Percentiles rank a stretch among this genome's conserved stretches.
Conservation (phyloP, 306 rosid species). For the Prunus fruticosa region DNA sequence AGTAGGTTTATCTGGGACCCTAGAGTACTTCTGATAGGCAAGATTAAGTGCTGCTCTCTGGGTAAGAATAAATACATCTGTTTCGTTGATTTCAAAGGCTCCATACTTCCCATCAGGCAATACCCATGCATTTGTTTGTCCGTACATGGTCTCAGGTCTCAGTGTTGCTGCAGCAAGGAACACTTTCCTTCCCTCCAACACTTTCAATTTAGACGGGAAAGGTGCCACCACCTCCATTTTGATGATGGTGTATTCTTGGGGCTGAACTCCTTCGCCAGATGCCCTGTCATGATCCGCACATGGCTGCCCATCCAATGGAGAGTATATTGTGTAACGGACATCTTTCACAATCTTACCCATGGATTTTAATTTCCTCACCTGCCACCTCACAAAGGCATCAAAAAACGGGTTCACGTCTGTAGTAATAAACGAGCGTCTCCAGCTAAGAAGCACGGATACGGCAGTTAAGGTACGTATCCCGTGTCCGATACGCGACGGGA, state of each 20-base stretch:
- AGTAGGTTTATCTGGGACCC: conserved; percentile 65
- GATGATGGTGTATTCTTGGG: conserved; percentile 85
- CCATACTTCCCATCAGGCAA: conserved; percentile 92
- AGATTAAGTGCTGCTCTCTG: conserved; percentile 84
- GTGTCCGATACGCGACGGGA: no score
- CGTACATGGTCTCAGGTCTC: conserved; percentile 98
- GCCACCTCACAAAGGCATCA: conserved; percentile 88
- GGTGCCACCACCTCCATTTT: conserved; percentile 85
- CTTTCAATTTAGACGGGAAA: conserved; percentile 59
- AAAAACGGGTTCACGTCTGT: conserved; percentile 74
- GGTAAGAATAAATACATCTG: conserved; percentile 65
- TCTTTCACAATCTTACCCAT: conserved; percentile 91
- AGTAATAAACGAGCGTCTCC: conserved; percentile 90
- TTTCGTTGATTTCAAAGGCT: conserved; percentile 78
- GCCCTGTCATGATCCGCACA: conserved; percentile 99
- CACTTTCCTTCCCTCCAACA: conserved; percentile 71
- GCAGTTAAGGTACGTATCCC: no score
- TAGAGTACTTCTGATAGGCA: conserved; percentile 75
- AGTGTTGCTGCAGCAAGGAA: conserved; percentile 76
- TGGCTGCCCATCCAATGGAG: conserved; percentile 93
- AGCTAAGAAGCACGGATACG: no score
- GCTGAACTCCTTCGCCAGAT: conserved; percentile 93
- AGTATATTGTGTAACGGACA: conserved; percentile 77
- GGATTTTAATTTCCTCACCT: conserved; percentile 83
- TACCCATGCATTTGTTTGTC: conserved; percentile 98